These are phyloP conservation scores for Apostasia ramifera DNA, from an alignment of 106 monocot species.

Conservation along the genomic window DNA sequence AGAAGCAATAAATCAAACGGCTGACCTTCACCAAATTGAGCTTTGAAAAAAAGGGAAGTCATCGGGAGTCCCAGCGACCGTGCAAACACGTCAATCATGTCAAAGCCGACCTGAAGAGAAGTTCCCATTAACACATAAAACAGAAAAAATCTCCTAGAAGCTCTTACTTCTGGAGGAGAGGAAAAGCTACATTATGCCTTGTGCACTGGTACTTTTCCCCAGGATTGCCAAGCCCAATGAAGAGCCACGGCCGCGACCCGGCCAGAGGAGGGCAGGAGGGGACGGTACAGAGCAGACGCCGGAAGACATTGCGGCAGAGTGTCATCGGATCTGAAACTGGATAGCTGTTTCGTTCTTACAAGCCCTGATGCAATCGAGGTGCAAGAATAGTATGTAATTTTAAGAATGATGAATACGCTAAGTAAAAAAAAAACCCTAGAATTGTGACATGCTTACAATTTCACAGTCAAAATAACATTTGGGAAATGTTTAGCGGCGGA, in stretches of 20 bases:
- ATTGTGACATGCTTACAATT: too few species aligned
- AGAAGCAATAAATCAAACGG: not conserved
- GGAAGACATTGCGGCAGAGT: not conserved
- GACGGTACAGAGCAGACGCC: not conserved
- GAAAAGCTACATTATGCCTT: conserved; percentile 71
- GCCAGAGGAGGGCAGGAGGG: not conserved
- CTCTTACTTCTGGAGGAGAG: not conserved
- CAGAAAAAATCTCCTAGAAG: not conserved
- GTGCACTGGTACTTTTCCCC: conserved; percentile 83
- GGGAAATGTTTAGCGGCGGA: too few species aligned
- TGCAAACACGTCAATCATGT: conserved; percentile 85
- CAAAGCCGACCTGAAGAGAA: conserved; percentile 67
- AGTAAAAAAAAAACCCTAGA: too few species aligned
- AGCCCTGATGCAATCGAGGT: too few species aligned
- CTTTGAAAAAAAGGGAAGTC: conserved; percentile 61
- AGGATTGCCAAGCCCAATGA: conserved; percentile 94
- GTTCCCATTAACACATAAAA: not conserved
- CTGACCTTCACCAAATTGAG: conserved; percentile 81
- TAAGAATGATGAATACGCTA: too few species aligned
- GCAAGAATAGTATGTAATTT: too few species aligned
- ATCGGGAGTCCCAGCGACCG: conserved; percentile 57
- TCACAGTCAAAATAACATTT: too few species aligned
- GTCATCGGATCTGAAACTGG: not conserved
- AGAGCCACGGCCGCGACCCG: conserved; percentile 55
- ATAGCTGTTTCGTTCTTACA: too few species aligned